phyloP scores from a whole-genome alignment of 805 yeast genomes.

The Hanseniaspora lachancei region DNA sequence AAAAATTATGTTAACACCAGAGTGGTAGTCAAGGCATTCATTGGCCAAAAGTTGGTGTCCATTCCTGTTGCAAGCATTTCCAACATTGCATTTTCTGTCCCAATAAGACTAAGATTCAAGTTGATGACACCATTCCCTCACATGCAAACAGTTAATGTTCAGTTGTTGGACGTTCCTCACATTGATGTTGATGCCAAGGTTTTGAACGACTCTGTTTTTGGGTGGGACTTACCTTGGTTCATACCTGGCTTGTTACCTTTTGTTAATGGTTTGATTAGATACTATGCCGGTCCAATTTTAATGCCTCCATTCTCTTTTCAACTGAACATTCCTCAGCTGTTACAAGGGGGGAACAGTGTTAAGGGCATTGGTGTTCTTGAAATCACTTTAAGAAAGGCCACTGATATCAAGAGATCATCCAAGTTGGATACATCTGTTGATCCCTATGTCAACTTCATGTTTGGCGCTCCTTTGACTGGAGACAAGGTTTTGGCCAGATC shows the following conservation, averaged over 20 bases:
- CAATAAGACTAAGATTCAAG: constrained; percentile 68
- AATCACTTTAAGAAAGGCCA: constrained; percentile 53
- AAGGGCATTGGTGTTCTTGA: constrained; percentile 80
- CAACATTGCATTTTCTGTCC: constrained; percentile 62
- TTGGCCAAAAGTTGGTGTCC: constrained; percentile 34
- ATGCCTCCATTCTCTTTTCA: constrained; percentile 87
- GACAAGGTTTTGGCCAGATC: constrained; percentile 39
- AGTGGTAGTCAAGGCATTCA: constrained; percentile 70
- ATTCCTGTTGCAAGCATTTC: constrained; percentile 63
- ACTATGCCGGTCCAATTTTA: constrained; percentile 78
- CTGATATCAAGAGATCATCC: constrained; percentile 54
- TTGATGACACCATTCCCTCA: constrained; percentile 89
- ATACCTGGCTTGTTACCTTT: constrained; percentile 79
- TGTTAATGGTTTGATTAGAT: constrained; percentile 71
- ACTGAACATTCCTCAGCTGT: constrained; percentile 76
- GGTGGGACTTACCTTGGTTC: constrained; percentile 65
- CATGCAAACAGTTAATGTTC: constrained; percentile 75
- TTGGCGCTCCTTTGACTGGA: constrained; percentile 33
- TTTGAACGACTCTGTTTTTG: constrained; percentile 68
- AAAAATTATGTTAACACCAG: constrained; percentile 75
- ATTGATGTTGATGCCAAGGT: constrained; percentile 68
- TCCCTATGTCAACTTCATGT: constrained; percentile 69
- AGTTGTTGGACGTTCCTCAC: constrained; percentile 74
- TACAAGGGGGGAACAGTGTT: constrained; percentile 58
- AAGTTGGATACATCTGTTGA: constrained; percentile 66